Base-by-base conservation (phyloP, 768 basidiomycete species). In the Boletus vermiculosoides region DNA sequence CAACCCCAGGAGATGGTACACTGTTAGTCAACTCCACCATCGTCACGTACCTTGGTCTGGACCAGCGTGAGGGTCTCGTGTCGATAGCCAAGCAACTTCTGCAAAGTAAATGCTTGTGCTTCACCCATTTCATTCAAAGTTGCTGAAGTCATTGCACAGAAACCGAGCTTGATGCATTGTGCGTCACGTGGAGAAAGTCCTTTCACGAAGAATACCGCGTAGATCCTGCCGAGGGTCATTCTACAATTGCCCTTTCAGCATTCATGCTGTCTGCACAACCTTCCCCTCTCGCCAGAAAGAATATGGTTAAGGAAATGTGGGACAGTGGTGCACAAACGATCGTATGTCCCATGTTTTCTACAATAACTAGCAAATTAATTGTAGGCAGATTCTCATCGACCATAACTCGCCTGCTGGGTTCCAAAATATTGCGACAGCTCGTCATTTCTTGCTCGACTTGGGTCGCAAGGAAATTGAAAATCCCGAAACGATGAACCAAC, bases 291-390 rank as follows among this genome's bases (percentile, higher is more conserved):
- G 80, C 84, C 10, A 80, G 88, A 57, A 87, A 84, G 72, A 74
- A 78, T 2, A 66, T 93, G 45, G 78, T 95, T 28, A 85, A 87
- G 66, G 84, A 91, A 63, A 90, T 98, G 80, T 98, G 94, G 94
- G 81, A 90, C 45, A 92, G 92, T 64, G 93, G 92, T 44, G 94
- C 94, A 22, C 84, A 89, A 66, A 82, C 85, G 23, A 85, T 97
- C 47, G 91, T 94, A 63, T 55, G 47, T 49, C 5, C 13, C 41
- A 49, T 39, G 28, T 37, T 54, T 16, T 18, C 16, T 15, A 18
- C 16, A 50, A 30, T n/a, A 45, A 58, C 20, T 18, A 54, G 51
- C 53, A 30, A 50, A 42, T 50, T 61, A 34, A 70, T 60, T 36
- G 22, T 60, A 57, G 45, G 36, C 61, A 94, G 91, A 77, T 95